Base-by-base conservation (phyloP, 805 yeast species). In the Brettanomyces bruxellensis region DNA sequence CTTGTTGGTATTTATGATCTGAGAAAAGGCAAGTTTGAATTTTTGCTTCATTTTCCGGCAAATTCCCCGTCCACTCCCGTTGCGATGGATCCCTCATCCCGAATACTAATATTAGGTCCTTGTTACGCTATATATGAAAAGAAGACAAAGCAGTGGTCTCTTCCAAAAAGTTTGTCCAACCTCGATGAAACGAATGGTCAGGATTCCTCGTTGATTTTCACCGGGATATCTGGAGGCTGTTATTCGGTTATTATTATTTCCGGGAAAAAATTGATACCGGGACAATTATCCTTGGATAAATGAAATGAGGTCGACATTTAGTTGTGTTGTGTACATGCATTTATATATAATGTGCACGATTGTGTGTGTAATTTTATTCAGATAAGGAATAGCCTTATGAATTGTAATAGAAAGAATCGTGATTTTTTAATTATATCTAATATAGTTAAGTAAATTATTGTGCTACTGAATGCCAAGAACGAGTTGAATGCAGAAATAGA, bases 1-100 rank as follows among this genome's bases (percentile, higher is more conserved):
- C 12, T 13, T 11, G 24, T 55, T 22, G 55, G 53, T 5, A 46
- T 61, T 9, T 55, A 47, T 38, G 60, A 61, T 50, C 46, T 62
- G 14, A 49, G 64, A 22, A 61, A 60, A 40, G 49, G 41, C 4
- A 13, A 24, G 22, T 47, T 45, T 34, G 25, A 28, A 7, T 14
- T 18, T 5, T 24, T 13, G 8, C 36, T 32, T 35, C 35, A 13
- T 23, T 45, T 41, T 42, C n/a, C 28, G 13, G 41, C 36, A 5
- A 35, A 7, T 1, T 45, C 49, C 13, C 5, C 34, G 5, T 13
- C 12, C 7, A 5, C 18, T 7, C 7, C 5, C 5, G 32, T 41
- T 6, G 11, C 48, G 49, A 46, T 49, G 24, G 52, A 49, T 40
- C 41, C 45, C 13, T 47, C 48, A 11, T 45, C 49, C 13, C 35